Conservation (phyloP, 495 filamentous ascomycete genomes). For the Penicillium daleae region DNA sequence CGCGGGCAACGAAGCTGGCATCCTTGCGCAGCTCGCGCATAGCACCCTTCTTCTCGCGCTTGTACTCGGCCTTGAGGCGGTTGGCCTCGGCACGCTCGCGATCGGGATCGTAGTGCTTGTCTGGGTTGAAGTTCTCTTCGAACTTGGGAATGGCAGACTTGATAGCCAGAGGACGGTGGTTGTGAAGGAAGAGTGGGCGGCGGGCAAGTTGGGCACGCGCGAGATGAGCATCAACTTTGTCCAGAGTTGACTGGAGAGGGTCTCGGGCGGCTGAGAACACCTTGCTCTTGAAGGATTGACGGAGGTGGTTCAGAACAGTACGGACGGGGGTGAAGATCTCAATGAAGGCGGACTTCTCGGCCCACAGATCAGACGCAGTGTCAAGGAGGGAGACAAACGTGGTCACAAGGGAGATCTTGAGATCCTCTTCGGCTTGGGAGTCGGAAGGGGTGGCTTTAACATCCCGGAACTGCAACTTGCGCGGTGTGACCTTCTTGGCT, state of each 20-base stretch:
- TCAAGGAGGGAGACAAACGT: constrained; percentile 61
- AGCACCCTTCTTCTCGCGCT: constrained; percentile 93
- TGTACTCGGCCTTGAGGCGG: constrained; percentile 85
- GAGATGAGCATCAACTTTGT: constrained; percentile 53
- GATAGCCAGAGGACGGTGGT: constrained; percentile 87
- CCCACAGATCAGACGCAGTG: constrained; percentile 65
- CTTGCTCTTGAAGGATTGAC: constrained; percentile 53
- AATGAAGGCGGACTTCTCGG: constrained; percentile 66
- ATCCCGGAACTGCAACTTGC: constrained; percentile 57
- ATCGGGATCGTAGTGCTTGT: constrained; percentile 95
- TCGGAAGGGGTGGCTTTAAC: constrained; percentile 39
- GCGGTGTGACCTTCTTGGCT: constrained; percentile 28
- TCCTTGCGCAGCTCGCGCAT: constrained; percentile 94
- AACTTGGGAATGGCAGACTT: constrained; percentile 91
- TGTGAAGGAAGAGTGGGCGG: constrained; percentile 82
- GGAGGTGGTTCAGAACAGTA: constrained; percentile 58
- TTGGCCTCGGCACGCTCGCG: constrained; percentile 79
- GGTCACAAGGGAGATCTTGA: constrained; percentile 62
- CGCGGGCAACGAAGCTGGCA: constrained; percentile 84
- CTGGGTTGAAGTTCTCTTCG: constrained; percentile 91
- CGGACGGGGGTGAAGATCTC: constrained; percentile 70
- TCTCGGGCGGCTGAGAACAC: constrained; percentile 46
- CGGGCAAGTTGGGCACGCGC: constrained; percentile 61
- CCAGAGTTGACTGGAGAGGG: constrained; percentile 40
- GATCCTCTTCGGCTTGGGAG: constrained; percentile 39